Evolutionary conservation across 768 basidiomycete genomes (phyloP).

Genomic region (Sistotremastrum niveocremeum): DNA sequence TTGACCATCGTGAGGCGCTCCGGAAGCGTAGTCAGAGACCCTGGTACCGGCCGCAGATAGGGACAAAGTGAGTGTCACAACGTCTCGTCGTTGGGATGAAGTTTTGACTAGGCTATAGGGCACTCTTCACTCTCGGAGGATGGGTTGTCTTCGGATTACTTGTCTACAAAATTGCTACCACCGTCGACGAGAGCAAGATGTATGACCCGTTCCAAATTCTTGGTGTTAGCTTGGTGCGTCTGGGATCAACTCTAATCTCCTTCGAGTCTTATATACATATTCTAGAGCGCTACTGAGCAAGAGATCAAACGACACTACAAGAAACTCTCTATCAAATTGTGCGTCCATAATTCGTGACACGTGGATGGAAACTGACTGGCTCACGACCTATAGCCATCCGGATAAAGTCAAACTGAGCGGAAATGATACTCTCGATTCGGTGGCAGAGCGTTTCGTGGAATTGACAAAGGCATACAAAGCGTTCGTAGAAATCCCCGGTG

Average conservation of each 20-base stretch:
- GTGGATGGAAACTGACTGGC: too few relatives aligned
- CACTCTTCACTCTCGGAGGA: conserved; percentile 46
- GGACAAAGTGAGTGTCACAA: conserved; percentile 31
- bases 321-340: conserved; percentile 82
- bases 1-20: conserved; percentile 36
- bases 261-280: conserved; percentile 2
- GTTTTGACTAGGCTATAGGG: conserved; percentile 23
- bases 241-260: too few relatives aligned
- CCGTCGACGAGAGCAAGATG: conserved; percentile 48
- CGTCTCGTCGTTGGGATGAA: conserved; percentile 3
- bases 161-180: conserved; percentile 46
- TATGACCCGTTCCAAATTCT: conserved; percentile 96
- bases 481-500: conserved; percentile 24
- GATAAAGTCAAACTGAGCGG: conserved; percentile 82
- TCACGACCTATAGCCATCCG: conserved; percentile 53
- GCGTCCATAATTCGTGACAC: conserved; percentile 11
- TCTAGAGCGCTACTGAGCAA: conserved; percentile 59
- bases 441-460: conserved; percentile 76
- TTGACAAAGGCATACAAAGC: conserved; percentile 98
- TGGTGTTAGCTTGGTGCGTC: conserved; percentile 53
- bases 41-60: conserved; percentile 32
- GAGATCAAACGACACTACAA: conserved; percentile 95
- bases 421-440: conserved; percentile 78
- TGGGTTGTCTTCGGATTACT: conserved; percentile 64
- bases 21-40: conserved; percentile 31